These are phyloP conservation scores for Tricholoma furcatifolium DNA, from an alignment of 768 basidiomycete species.

Conservation along the genomic window DNA sequence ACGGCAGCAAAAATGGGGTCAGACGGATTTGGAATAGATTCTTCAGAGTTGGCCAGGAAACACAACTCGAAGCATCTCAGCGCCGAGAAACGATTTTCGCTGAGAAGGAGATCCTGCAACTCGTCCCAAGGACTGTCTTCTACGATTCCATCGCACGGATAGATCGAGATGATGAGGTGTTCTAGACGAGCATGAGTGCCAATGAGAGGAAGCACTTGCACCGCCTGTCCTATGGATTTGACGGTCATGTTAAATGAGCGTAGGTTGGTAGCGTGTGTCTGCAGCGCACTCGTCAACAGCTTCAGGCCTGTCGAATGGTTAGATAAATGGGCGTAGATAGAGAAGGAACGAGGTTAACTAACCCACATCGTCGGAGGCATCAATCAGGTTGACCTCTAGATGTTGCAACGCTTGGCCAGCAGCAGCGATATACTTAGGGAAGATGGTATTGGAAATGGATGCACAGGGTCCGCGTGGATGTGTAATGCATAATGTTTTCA, in stretches of 20 bases:
- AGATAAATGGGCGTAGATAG: neutral
- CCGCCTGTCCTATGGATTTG: neutral
- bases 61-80: conserved; percentile 5
- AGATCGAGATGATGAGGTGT: neutral
- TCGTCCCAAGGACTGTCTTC: conserved; percentile 1
- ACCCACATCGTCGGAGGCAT: conserved; percentile 1
- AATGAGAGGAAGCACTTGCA: conserved; percentile 3
- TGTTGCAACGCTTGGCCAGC: conserved; percentile 6
- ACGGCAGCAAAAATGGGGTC: neutral
- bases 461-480: no score
- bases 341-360: neutral
- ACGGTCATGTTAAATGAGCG: neutral
- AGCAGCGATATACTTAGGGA: neutral
- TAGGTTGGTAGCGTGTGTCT: conserved; percentile 1
- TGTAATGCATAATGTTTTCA: neutral
- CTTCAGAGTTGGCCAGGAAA: neutral
- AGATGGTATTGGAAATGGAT: neutral
- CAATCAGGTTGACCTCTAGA: neutral
- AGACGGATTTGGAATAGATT: neutral
- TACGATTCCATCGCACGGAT: neutral
- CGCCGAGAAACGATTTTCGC: neutral
- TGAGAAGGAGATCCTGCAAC: conserved; percentile 3
- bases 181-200: neutral
- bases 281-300: conserved; percentile 3
- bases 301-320: conserved; percentile 1